phyloP scores from a whole-genome alignment of 148 eudicot genomes.

The Spergularia bocconei region DNA sequence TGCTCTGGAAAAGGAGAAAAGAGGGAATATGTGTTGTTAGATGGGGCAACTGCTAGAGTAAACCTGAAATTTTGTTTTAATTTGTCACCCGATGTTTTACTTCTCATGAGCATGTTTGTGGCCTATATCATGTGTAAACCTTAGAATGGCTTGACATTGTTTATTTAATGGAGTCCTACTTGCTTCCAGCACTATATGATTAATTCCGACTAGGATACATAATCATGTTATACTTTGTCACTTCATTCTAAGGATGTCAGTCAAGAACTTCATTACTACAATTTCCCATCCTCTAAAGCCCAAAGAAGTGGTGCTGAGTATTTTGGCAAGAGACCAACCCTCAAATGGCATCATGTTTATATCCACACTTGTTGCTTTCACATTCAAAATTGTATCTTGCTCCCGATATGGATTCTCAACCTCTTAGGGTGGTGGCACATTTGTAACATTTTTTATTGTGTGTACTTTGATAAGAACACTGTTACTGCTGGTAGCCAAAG shows the following conservation, averaged over 20 bases:
- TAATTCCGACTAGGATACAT: not conserved
- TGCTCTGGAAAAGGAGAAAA: not conserved
- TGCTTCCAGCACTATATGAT: not conserved
- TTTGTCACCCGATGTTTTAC: not conserved
- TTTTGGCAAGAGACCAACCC: not conserved
- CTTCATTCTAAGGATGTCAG: not conserved
- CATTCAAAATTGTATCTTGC: not conserved
- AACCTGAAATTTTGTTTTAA: not conserved
- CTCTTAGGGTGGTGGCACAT: not conserved
- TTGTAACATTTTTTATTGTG: not conserved
- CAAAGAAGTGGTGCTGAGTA: not conserved
- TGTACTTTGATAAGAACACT: not conserved
- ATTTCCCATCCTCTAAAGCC: not conserved
- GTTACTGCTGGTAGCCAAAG: not conserved
- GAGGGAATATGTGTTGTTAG: not conserved
- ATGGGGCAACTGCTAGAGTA: not conserved
- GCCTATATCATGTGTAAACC: not conserved
- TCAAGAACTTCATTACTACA: not conserved
- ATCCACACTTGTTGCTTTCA: too few relatives aligned
- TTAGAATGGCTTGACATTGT: not conserved
- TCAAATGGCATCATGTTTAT: too few relatives aligned
- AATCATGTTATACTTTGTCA: not conserved
- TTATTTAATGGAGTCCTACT: not conserved
- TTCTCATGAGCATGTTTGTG: not conserved
- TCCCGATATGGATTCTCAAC: not conserved